Percentiles rank a stretch among this genome's conserved stretches.
phyloP scores from a whole-genome alignment of 768 basidiomycete genomes.

The Hericium rajendrae region DNA sequence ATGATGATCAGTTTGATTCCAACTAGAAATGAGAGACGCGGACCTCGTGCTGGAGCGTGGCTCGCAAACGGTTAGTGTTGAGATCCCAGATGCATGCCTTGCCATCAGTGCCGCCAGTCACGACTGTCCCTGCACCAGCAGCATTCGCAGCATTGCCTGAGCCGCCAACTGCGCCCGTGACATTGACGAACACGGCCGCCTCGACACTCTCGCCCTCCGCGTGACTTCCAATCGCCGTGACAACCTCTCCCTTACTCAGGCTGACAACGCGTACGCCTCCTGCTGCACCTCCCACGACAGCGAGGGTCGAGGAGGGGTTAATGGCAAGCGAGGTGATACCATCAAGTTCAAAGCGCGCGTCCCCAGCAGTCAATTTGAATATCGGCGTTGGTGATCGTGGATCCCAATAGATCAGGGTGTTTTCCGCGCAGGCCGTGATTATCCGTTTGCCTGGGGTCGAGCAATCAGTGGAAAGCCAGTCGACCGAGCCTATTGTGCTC shows the following conservation, averaged over 20 bases:
- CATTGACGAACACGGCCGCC: conserved; percentile 73
- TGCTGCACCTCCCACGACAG: conserved; percentile 77
- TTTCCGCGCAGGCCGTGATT: conserved; percentile 77
- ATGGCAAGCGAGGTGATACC: conserved; percentile 83
- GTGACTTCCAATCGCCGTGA: conserved; percentile 74
- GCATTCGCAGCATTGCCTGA: conserved; percentile 40
- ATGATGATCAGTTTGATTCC: no score
- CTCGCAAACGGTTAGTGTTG: conserved; percentile 71
- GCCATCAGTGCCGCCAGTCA: conserved; percentile 89
- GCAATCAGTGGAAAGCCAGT: background rate
- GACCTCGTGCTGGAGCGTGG: conserved; percentile 77
- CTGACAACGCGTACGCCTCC: conserved; percentile 86
- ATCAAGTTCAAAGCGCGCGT: conserved; percentile 69
- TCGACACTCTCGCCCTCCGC: conserved; percentile 84
- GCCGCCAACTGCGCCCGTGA: conserved; percentile 45
- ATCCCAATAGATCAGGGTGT: conserved; percentile 84
- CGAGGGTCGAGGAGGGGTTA: conserved; percentile 82
- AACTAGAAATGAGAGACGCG: conserved; percentile 16
- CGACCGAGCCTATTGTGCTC: conserved; percentile 4
- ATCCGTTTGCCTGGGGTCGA: conserved; percentile 65
- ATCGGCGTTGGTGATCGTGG: conserved; percentile 68
- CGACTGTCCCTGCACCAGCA: conserved; percentile 50
- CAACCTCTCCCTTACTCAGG: conserved; percentile 76
- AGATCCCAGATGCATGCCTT: conserved; percentile 95
- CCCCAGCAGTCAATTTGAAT: conserved; percentile 66